phyloP scores from a whole-genome alignment of 2,329 filamentous ascomycete genomes.

The Aspergillus transmontanensis region DNA sequence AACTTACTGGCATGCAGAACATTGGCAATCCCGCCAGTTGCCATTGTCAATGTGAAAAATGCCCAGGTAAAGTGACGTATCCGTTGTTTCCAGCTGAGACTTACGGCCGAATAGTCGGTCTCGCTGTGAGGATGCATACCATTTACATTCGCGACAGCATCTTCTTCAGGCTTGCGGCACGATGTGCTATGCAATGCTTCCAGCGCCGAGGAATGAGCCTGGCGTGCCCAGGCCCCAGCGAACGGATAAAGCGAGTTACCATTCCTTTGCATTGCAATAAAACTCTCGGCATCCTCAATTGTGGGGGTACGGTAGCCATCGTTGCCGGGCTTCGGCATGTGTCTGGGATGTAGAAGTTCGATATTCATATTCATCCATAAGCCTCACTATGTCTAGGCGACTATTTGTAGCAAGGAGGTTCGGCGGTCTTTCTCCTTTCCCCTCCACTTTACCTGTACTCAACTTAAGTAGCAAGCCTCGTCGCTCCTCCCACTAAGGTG shows the following conservation, averaged over 20 bases:
- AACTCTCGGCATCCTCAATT: constrained; percentile 45
- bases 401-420: neutral
- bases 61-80: constrained; percentile 72
- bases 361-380: constrained; percentile 21
- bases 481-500: neutral
- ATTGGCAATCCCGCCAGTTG: constrained; percentile 63
- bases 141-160: constrained; percentile 16
- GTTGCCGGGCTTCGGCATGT: constrained; percentile 42
- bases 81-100: constrained; percentile 55
- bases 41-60: constrained; percentile 73
- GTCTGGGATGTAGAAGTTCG: constrained; percentile 30
- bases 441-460: neutral
- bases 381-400: neutral
- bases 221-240: constrained; percentile 17
- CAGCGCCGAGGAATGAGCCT: constrained; percentile 34
- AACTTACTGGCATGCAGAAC: constrained; percentile 58
- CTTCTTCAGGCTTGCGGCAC: constrained; percentile 21
- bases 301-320: constrained; percentile 50
- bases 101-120: constrained; percentile 20
- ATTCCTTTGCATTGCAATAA: constrained; percentile 17
- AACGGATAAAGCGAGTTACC: constrained; percentile 15
- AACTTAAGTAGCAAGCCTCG: neutral
- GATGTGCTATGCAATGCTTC: constrained; percentile 27
- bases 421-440: neutral
- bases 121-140: constrained; percentile 15